A percentile compares a stretch with the other conserved stretches of the same genome.
phyloP scores from a whole-genome alignment of 2,329 filamentous ascomycete species.

The Verticillium albo-atrum region DNA sequence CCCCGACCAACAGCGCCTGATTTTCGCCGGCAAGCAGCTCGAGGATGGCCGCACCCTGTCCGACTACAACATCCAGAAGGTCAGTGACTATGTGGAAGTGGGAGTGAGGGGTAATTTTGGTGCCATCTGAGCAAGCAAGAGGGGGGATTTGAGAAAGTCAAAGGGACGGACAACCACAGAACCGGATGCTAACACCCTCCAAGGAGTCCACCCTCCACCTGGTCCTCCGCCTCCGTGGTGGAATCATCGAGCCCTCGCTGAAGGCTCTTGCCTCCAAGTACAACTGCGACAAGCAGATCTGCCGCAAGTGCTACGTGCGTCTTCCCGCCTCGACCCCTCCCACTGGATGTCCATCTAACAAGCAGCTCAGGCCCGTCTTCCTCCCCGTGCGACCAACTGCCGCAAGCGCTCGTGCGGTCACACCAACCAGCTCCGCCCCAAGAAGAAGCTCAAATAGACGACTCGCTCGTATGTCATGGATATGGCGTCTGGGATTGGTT shows the following conservation, averaged over 20 bases:
- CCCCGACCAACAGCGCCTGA: conserved; percentile 96
- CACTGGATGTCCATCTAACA: neutral
- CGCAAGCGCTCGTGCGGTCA: conserved; percentile 99
- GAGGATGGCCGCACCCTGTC: conserved; percentile 95
- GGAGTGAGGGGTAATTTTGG: neutral
- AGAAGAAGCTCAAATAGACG: conserved; percentile 96
- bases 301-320: conserved; percentile 99
- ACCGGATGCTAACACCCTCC: conserved; percentile 11
- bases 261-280: conserved; percentile 99
- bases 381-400: conserved; percentile 99
- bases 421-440: conserved; percentile 99
- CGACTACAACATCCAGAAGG: conserved; percentile 99
- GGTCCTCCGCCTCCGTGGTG: conserved; percentile 97
- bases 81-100: conserved; percentile 37
- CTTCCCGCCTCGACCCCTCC: neutral
- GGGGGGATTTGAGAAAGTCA: neutral
- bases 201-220: conserved; percentile 97
- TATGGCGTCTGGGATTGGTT: conserved; percentile 35
- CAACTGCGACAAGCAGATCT: conserved; percentile 99
- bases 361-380: conserved; percentile 64
- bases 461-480: conserved; percentile 27
- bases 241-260: conserved; percentile 98
- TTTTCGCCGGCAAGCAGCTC: conserved; percentile 98
- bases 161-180: neutral
- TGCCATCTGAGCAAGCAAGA: neutral